phyloP scores from a whole-genome alignment of 2,329 filamentous ascomycete species.

The Mycosphaerella sp. region DNA sequence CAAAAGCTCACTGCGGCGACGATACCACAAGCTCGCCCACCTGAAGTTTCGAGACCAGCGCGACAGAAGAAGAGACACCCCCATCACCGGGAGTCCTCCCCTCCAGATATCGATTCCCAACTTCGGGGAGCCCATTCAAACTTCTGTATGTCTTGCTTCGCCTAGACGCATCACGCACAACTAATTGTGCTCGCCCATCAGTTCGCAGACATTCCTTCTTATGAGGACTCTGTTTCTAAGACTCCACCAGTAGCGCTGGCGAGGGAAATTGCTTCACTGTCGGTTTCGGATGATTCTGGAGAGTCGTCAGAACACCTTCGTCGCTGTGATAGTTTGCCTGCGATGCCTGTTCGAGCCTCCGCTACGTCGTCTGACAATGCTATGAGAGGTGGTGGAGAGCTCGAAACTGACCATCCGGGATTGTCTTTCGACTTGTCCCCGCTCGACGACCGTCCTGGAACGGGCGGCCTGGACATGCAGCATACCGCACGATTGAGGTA shows the following conservation, averaged over 20 bases:
- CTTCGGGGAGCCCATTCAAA: too few relatives aligned
- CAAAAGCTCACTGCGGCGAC: neutral
- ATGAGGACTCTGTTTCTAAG: neutral
- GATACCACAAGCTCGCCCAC: neutral
- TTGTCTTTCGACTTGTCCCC: too few relatives aligned
- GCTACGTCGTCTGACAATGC: neutral
- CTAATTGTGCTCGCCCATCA: neutral
- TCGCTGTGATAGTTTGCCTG: neutral
- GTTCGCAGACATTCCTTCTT: too few relatives aligned
- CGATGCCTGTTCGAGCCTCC: neutral
- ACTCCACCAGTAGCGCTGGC: neutral
- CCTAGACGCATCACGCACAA: neutral
- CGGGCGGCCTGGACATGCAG: too few relatives aligned
- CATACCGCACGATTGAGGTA: too few relatives aligned
- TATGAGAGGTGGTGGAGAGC: neutral
- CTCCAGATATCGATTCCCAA: too few relatives aligned
- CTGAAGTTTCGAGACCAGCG: neutral
- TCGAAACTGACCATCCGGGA: neutral
- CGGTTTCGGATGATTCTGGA: neutral
- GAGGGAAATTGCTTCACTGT: neutral
- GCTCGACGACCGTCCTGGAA: too few relatives aligned
- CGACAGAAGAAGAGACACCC: neutral
- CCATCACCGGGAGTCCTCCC: too few relatives aligned
- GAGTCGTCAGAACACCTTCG: neutral
- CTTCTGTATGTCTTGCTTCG: too few relatives aligned